Conservation (phyloP, 495 filamentous ascomycete genomes). For the Pyrenula aspistea region DNA sequence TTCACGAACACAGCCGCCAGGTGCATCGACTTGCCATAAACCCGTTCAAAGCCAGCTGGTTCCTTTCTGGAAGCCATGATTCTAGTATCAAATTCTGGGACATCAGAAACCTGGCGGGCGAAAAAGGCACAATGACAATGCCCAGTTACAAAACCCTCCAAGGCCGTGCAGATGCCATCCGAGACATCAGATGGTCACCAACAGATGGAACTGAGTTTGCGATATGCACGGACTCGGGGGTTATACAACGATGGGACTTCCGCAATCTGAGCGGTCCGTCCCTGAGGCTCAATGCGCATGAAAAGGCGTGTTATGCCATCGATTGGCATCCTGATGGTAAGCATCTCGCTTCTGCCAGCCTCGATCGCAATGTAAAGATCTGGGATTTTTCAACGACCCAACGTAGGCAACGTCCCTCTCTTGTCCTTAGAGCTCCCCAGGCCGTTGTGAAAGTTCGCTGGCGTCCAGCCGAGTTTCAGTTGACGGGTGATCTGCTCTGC, state of each 20-base stretch:
- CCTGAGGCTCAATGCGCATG: constrained; percentile 74
- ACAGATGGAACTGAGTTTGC: constrained; percentile 78
- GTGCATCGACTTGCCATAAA: constrained; percentile 88
- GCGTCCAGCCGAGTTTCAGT: constrained; percentile 63
- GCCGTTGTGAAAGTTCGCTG: constrained; percentile 70
- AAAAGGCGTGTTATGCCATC: constrained; percentile 65
- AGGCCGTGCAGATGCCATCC: constrained; percentile 65
- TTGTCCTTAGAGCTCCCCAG: constrained; percentile 48
- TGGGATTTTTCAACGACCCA: constrained; percentile 83
- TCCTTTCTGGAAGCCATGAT: constrained; percentile 89
- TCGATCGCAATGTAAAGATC: constrained; percentile 73
- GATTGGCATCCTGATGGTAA: constrained; percentile 96
- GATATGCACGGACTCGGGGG: constrained; percentile 77
- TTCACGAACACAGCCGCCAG: constrained; percentile 82
- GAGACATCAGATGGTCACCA: constrained; percentile 83
- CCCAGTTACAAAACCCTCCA: constrained; percentile 43
- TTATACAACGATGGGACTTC: constrained; percentile 61
- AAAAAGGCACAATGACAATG: constrained; percentile 36
- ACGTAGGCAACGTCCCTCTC: constrained; percentile 64
- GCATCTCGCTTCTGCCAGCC: constrained; percentile 73
- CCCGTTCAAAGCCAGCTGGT: constrained; percentile 59
- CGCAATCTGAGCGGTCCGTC: constrained; percentile 44
- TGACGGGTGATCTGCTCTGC: constrained; percentile 51
- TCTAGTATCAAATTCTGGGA: constrained; percentile 78
- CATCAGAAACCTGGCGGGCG: constrained; percentile 39